Evolutionary conservation across 495 filamentous ascomycete species (phyloP), one percentile per base, ranked within the genome.

Genomic region (Cairneyella variabilis): DNA sequence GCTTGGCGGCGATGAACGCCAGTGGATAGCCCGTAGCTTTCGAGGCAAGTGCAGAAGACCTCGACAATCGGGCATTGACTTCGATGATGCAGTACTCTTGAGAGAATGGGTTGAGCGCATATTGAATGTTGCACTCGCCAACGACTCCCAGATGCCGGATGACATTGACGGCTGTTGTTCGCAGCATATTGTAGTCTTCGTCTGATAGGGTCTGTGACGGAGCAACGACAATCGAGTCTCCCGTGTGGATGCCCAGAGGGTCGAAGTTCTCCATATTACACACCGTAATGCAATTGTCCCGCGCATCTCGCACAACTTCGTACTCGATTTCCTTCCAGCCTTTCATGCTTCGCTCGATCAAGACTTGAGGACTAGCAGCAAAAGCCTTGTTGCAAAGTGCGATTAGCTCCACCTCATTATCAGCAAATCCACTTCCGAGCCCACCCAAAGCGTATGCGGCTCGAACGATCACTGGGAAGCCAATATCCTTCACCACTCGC

Each of bases 261-360:
- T 98, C 93, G 59, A 98, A 97, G 70, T 98, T 98, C 72, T 98
- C 93, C 93, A 98, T 98, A 76, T 98, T 98, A 74, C 93, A 98
- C 57, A 98, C 93, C 6, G 93, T 98, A 68, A 98, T 97, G 72
- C 93, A 98, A 78, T 98, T 98, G 72, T 98, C 91, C 53, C 88
- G 83, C 37, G 84, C 88, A 78, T 98, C 93, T 57, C 93, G 88
- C 30, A 98, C 93, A 43, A 98, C 93, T 59, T 98, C 93, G 69
- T 98, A 98, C 65, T 98, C 93, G 49, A 97, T 91, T 68, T 98
- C 93, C 71, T 98, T 98, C 93, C 93, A 98, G 41, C 93, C 93
- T 71, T 98, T 98, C 93, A 98, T 98, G 72, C 90, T 95, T 67
- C 87, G 82, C 73, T 98, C 93, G 56, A 98, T 91, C 27, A 98